Base-by-base conservation (phyloP, 257 asterid species). In the Gardenia jasminoides region DNA sequence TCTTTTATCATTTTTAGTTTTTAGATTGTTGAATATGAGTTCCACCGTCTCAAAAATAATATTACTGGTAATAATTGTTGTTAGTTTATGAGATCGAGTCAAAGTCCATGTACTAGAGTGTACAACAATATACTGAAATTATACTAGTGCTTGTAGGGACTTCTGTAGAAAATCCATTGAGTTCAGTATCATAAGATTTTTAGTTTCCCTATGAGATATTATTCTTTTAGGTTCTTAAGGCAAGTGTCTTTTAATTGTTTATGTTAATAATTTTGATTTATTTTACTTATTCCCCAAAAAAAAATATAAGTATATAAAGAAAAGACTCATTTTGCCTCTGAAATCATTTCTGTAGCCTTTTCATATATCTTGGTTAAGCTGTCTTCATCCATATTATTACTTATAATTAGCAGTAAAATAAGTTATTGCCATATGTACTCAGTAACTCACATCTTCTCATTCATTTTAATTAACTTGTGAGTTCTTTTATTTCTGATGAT, bases 361-460 rank as follows among this genome's bases (percentile, higher is more conserved):
- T 61, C 31, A 61, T 24, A 61, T 24, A 17, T 61, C 67, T 24
- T 74, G 17, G 78, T 39, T 33, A 58, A 33, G 62, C n/a, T 36
- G 20, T 47, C 22, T 71, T 28, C 36, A 3, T 70, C 33, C 33
- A 9, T 24, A 30, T 41, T 30, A 30, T 31, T 30, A 13, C 22
- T 52, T 54, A 8, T 54, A 61, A 62, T 62, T 62, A 19, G 13
- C 16, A 0, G 67, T 62, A 24, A 47, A 50, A 28, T 50, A 28
- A 33, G 28, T 72, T 52, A 30, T 19, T 0, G 67, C 59, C 33
- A 33, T 50, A 52, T 20, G n/a, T 54, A 19, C 3, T 30, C 19
- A 52, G 20, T 30, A 11, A 73, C 50, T 20, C 54, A 36, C 44
- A n/a, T 75, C 67, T 74, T 54, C 77, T 74, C 36, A 31, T 74